Base-by-base conservation (phyloP, 2,329 filamentous ascomycete genomes). In the Neospermospora avenae region DNA sequence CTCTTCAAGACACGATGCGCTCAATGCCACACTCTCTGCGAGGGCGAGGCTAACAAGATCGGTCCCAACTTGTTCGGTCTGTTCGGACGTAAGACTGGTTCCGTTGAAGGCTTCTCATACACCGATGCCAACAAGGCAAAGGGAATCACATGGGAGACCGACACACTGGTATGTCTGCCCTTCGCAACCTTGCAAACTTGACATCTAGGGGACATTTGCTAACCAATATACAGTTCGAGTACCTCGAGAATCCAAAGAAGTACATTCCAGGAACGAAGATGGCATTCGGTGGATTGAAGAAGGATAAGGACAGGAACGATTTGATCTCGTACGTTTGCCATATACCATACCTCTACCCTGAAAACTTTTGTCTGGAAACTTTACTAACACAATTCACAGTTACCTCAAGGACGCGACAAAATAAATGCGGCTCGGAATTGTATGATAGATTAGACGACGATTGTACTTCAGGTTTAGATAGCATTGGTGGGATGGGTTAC, bases 161-260 rank as follows among this genome's bases (percentile, higher is more conserved):
- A 86, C 68, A 89, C 90, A 78, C 85, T 99, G 73, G 90, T 93
- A 84, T 61, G 84, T 42, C n/a, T 22, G n/a, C 39, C n/a, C 16
- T 5, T 20, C 39, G 18, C 39, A 11, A 4, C 6, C 10, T n/a
- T 8, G 16, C 10, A 31, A 10, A 18, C n/a, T 20, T 41, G 4
- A 7, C 16, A n/a, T 14, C 35, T 10, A 14, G 35, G 22, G 16
- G 5, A n/a, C 3, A 5, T 48, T 53, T 22, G 2, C 55, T 57
- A 41, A 57, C 20, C 45, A n/a, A 3, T 16, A 10, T 28, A 31
- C 60, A 93, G 90, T 98, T 96, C 81, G 85, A 88, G 70, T 99
- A 99, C 88, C 93, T 99, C 74, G 95, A 99, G 87, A 98, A 98
- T 89, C 95, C 95, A 82, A 99, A 99, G 89, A 98, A 98, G 86